phyloP scores from a whole-genome alignment of 345 rosid species.

The Heritiera fomes region DNA sequence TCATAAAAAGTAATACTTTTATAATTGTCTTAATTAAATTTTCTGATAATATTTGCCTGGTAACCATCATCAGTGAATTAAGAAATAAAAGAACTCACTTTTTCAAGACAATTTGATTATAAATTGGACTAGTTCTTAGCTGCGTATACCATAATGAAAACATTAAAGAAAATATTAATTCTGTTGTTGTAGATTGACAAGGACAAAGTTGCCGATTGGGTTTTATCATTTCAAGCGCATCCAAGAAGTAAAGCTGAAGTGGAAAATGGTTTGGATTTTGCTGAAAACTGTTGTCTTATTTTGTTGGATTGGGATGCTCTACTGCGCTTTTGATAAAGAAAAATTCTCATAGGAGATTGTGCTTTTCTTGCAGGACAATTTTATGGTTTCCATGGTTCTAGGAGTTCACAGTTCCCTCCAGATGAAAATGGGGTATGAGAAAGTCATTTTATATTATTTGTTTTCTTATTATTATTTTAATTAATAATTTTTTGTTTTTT shows the following conservation, averaged over 20 bases:
- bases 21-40: no score
- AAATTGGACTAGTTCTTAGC: not conserved
- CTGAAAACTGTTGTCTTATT: constrained; percentile 10
- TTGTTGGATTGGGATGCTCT: constrained; percentile 11
- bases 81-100: not conserved
- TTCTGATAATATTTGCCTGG: not conserved
- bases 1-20: not conserved
- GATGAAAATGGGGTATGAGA: constrained; percentile 53
- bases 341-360: constrained; percentile 13
- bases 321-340: constrained; percentile 7
- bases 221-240: constrained; percentile 72
- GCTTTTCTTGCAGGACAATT: constrained; percentile 62
- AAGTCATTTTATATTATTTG: constrained; percentile 6
- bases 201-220: constrained; percentile 65
- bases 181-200: constrained; percentile 56
- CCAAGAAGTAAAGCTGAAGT: constrained; percentile 48
- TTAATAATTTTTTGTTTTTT: constrained; percentile 8
- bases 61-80: not conserved
- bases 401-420: constrained; percentile 64
- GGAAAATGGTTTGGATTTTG: constrained; percentile 47
- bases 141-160: not conserved
- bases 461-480: constrained; percentile 10
- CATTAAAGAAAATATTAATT: not conserved
- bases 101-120: not conserved
- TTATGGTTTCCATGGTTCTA: constrained; percentile 79